A percentile compares a stretch with the other conserved stretches of the same genome.
These are phyloP conservation scores for Oxytropis ochrocephala DNA, from an alignment of 306 rosid species.

Conservation along the genomic window DNA sequence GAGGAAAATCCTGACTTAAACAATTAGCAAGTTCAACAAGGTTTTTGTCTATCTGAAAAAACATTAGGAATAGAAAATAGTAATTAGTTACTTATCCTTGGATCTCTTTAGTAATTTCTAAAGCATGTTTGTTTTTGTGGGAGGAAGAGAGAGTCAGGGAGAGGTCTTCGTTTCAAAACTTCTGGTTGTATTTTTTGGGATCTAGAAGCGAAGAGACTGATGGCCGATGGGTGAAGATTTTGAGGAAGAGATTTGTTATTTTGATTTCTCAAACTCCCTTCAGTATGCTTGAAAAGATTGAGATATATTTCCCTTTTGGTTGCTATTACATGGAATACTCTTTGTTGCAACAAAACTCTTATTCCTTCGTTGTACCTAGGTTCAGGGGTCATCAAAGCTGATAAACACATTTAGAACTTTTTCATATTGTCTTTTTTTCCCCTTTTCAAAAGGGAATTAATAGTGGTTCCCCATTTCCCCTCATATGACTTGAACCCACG, in stretches of 20 bases:
- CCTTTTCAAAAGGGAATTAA: too few species aligned
- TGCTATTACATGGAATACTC: background rate
- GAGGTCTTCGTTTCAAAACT: background rate
- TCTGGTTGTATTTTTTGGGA: background rate
- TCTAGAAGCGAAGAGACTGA: background rate
- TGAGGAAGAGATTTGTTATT: background rate
- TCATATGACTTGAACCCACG: too few species aligned
- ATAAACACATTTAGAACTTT: too few species aligned
- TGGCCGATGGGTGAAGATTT: background rate
- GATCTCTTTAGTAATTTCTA: background rate
- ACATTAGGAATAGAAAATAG: background rate
- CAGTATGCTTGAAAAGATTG: background rate
- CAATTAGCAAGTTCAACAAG: background rate
- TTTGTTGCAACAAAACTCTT: too few species aligned
- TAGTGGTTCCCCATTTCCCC: too few species aligned
- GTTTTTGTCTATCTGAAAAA: background rate
- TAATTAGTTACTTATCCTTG: background rate
- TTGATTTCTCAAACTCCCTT: background rate
- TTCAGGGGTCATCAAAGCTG: too few species aligned
- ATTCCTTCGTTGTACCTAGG: too few species aligned
- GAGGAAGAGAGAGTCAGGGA: background rate
- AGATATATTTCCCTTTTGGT: background rate
- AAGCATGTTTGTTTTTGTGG: background rate
- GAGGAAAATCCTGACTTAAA: background rate
- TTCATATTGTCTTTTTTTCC: too few species aligned